Evolutionary conservation across 1,139 yeast genomes (phyloP), one percentile per base, ranked within the genome.

Genomic region (Candida glucosophila): DNA sequence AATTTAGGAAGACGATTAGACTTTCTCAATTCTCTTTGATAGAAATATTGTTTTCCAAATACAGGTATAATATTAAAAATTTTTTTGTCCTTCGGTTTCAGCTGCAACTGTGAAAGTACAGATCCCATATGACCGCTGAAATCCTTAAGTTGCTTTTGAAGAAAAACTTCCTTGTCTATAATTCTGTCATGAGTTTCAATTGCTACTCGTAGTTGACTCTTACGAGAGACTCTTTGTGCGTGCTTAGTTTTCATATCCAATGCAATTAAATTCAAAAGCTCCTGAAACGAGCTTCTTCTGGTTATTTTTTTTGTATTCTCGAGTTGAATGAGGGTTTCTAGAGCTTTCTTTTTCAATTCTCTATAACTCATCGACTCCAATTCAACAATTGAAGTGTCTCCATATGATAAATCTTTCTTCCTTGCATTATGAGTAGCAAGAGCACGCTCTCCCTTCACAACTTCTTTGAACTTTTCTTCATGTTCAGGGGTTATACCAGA

Each of bases 241-340:
- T 77, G 77, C 42, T 86, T 86, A 20, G 83, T 74, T 43, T 77
- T 76, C 39, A 90, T 85, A 38, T 92, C 96, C 28, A 69, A 56
- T 0, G 95, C 95, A 34, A 90, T 79, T 34, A 81, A 85, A 44
- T 86, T 86, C 32, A 90, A 55, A 14, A 90, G 49, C 13, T 70
- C 77, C 47, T 90, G 98, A 49, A 78, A 85, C 16, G 81, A 75
- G 44, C 83, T 74, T 12, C 65, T 59, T 31, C 94, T 66, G 3
- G 79, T 59, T 8, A 86, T 66, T 25, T 67, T 57, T 3, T 88
- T 90, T 47, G 73, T 56, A 2, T 68, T 50, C 46, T 88, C 97
- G 28, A 90, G 58, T 39, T 85, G 83, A 29, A 86, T 59, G 3
- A 90, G 66, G 27, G 78, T 70, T 40, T 81, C 90, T 26, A 92